Conservation (phyloP, 2,329 filamentous ascomycete genomes). For the Hyphodiscus sp. region DNA sequence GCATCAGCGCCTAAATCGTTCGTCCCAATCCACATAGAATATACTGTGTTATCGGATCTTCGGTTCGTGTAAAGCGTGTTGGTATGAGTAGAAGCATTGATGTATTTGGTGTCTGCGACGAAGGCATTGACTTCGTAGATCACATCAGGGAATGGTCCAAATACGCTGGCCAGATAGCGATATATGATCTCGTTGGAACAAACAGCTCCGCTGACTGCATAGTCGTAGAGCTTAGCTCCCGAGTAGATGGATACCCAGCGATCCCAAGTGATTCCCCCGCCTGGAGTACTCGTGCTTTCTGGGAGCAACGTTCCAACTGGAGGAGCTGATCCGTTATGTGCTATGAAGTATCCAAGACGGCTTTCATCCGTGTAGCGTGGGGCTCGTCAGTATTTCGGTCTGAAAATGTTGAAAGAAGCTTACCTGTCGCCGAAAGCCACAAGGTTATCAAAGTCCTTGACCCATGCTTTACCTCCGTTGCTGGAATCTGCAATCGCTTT, state of each 20-base stretch:
- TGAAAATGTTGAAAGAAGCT: neutral
- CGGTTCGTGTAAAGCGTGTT: constrained; percentile 38
- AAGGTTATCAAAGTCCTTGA: constrained; percentile 51
- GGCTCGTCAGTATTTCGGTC: neutral
- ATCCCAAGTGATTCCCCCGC: constrained; percentile 63
- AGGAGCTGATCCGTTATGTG: constrained; percentile 51
- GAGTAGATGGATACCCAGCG: constrained; percentile 57
- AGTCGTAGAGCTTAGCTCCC: constrained; percentile 54
- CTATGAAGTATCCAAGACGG: constrained; percentile 56
- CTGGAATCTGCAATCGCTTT: neutral
- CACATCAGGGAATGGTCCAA: constrained; percentile 54
- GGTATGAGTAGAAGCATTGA: constrained; percentile 26
- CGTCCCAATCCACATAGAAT: constrained; percentile 74
- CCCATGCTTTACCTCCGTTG: constrained; percentile 10
- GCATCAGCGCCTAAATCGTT: constrained; percentile 66
- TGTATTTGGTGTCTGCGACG: constrained; percentile 39
- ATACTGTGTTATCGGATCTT: constrained; percentile 56
- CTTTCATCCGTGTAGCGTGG: constrained; percentile 63
- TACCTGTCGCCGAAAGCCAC: constrained; percentile 66
- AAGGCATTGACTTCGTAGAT: constrained; percentile 55
- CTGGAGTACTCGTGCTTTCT: constrained; percentile 45
- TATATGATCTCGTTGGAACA: constrained; percentile 64
- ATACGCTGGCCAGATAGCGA: constrained; percentile 44
- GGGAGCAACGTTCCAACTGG: constrained; percentile 49
- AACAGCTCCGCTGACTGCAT: constrained; percentile 66